Conservation (phyloP, 2,329 filamentous ascomycete genomes). For the Emergomyces orientalis region DNA sequence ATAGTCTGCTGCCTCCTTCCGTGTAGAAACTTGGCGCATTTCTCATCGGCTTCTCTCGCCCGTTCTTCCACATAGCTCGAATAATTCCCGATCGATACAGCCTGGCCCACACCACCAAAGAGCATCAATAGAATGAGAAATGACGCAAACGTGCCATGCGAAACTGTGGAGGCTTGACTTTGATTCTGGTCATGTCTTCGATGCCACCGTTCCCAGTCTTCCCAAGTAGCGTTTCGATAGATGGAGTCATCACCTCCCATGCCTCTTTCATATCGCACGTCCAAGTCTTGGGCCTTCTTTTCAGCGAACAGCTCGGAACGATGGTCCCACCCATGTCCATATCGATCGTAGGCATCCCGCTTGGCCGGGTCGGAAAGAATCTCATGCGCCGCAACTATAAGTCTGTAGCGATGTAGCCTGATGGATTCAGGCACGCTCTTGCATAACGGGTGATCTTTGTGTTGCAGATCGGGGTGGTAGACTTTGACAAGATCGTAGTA, state of each 20-base stretch:
- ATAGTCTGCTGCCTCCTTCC: slow-evolving; percentile 45
- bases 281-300: slow-evolving; percentile 17
- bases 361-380: slow-evolving; percentile 75
- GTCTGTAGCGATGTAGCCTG: slow-evolving; percentile 78
- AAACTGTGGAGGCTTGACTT: slow-evolving; percentile 40
- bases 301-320: slow-evolving; percentile 20
- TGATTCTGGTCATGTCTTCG: slow-evolving; percentile 36
- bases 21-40: slow-evolving; percentile 49
- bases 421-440: slow-evolving; percentile 48
- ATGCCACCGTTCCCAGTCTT: slow-evolving; percentile 87
- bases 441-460: slow-evolving; percentile 34
- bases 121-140: slow-evolving; percentile 62
- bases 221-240: slow-evolving; percentile 81
- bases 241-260: slow-evolving; percentile 40
- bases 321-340: slow-evolving; percentile 69
- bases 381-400: slow-evolving; percentile 78
- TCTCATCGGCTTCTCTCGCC: slow-evolving; percentile 56
- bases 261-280: slow-evolving; percentile 27
- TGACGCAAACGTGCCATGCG: slow-evolving; percentile 67
- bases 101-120: slow-evolving; percentile 63
- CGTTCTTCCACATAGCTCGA: slow-evolving; percentile 56
- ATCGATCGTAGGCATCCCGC: slow-evolving; percentile 70
- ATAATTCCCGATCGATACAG: slow-evolving; percentile 56
- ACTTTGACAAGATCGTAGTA: slow-evolving; percentile 92
- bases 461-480: slow-evolving; percentile 76